These are phyloP conservation scores for Leccinellum albellum DNA, from an alignment of 768 basidiomycete species.

Conservation along the genomic window DNA sequence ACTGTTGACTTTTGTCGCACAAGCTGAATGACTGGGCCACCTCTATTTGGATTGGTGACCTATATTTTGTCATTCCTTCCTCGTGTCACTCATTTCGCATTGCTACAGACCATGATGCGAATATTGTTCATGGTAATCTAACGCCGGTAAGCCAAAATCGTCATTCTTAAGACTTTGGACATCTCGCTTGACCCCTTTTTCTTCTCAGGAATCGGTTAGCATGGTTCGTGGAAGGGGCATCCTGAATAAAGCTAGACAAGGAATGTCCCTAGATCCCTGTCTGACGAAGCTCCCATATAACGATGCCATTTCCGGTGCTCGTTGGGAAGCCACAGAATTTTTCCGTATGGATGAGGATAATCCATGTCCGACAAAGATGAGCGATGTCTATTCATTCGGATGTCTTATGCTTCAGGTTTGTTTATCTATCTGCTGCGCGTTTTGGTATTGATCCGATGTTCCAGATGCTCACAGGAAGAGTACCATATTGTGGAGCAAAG, in stretches of 20 bases:
- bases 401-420: conserved; percentile 17
- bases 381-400: conserved; percentile 14
- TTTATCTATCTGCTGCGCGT: neutral
- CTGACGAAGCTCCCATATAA: neutral
- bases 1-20: neutral
- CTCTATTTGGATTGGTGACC: neutral
- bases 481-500: conserved; percentile 9
- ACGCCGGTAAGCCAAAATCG: conserved; percentile 4
- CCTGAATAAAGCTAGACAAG: neutral
- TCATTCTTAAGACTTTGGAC: neutral
- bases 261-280: neutral
- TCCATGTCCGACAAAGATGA: conserved; percentile 7
- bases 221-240: conserved; percentile 2
- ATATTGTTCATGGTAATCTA: conserved; percentile 5
- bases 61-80: neutral
- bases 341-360: neutral
- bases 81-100: neutral
- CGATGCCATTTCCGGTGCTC: neutral
- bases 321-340: conserved; percentile 13
- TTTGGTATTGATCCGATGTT: neutral
- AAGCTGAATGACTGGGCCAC: conserved; percentile 8
- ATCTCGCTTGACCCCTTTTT: neutral
- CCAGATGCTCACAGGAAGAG: conserved; percentile 6
- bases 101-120: neutral
- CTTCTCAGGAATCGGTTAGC: conserved; percentile 1